Percentiles rank a stretch among this genome's conserved stretches.
Evolutionary conservation across 2,329 filamentous ascomycete genomes (phyloP).

Genomic region (Exophiala calicioides): DNA sequence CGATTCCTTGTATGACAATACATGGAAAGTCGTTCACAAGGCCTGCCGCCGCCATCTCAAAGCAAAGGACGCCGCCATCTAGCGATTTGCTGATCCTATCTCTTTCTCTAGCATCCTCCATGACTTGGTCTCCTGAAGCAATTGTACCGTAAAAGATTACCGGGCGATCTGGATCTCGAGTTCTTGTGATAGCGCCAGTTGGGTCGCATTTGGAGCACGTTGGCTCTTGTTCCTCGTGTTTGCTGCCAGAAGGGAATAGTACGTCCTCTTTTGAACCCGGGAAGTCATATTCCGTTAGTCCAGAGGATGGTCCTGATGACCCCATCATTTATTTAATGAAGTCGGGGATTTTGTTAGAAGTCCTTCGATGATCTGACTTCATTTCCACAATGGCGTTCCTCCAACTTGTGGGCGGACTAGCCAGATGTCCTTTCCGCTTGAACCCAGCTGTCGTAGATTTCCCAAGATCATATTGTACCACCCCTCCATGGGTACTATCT

Average conservation of each 20-base stretch:
- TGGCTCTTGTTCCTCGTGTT: conserved; percentile 27
- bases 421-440: background rate
- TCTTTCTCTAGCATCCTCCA: conserved; percentile 25
- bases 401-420: background rate
- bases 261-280: background rate
- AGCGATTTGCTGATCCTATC: conserved; percentile 8
- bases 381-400: background rate
- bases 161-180: background rate
- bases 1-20: conserved; percentile 29
- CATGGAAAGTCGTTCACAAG: conserved; percentile 22
- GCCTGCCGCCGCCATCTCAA: too few relatives aligned
- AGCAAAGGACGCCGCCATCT: background rate
- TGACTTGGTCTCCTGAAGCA: conserved; percentile 33
- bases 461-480: conserved; percentile 29
- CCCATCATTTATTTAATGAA: too few relatives aligned
- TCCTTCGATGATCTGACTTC: background rate
- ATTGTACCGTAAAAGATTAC: conserved; percentile 33
- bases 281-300: too few relatives aligned
- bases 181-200: background rate
- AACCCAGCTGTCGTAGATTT: conserved; percentile 4
- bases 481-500: conserved; percentile 26
- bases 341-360: too few relatives aligned
- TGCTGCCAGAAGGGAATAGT: background rate
- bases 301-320: too few relatives aligned
- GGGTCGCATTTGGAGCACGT: conserved; percentile 26